A percentile compares a stretch with the other conserved stretches of the same genome.
Conservation (phyloP, 2,329 filamentous ascomycete species). For the Fusarium sp. region DNA sequence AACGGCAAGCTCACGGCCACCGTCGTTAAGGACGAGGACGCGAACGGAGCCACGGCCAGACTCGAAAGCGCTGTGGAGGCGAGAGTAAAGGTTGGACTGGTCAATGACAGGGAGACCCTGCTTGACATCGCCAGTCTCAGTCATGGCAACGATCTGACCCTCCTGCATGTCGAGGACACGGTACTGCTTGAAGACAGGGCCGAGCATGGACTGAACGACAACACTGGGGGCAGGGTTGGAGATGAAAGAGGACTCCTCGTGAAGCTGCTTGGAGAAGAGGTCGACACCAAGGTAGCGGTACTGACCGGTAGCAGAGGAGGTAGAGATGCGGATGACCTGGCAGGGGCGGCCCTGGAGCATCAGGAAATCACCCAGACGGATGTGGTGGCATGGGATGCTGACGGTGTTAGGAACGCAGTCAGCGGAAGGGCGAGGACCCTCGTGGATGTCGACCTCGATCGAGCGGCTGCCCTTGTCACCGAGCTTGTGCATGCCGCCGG, state of each 20-base stretch:
- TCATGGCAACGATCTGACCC: constrained; percentile 92
- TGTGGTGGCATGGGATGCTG: constrained; percentile 99
- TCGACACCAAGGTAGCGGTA: constrained; percentile 99
- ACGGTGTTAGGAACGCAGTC: constrained; percentile 78
- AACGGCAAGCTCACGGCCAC: constrained; percentile 92
- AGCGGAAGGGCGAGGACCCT: constrained; percentile 14
- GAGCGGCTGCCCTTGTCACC: constrained; percentile 63
- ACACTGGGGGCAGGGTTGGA: constrained; percentile 97
- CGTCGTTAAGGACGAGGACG: constrained; percentile 94
- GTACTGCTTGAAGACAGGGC: constrained; percentile 99
- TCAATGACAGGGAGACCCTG: constrained; percentile 92
- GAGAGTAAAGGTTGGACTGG: constrained; percentile 88
- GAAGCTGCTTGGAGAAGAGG: constrained; percentile 99
- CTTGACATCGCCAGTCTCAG: constrained; percentile 98
- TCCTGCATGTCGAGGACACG: constrained; percentile 97
- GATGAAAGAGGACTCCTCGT: constrained; percentile 98
- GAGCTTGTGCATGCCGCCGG: constrained; percentile 65
- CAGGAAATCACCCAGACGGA: constrained; percentile 97
- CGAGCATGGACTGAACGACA: constrained; percentile 99
- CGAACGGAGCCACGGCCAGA: constrained; percentile 93
- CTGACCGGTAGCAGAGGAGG: constrained; percentile 96
- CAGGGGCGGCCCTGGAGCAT: constrained; percentile 99
- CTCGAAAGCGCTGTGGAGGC: constrained; percentile 86
- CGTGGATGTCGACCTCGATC: constrained; percentile 59
- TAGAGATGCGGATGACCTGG: constrained; percentile 99